A percentile compares a stretch with the other conserved stretches of the same genome.
phyloP scores from a whole-genome alignment of 208 protist species.

The Trypanosoma lewisi region DNA sequence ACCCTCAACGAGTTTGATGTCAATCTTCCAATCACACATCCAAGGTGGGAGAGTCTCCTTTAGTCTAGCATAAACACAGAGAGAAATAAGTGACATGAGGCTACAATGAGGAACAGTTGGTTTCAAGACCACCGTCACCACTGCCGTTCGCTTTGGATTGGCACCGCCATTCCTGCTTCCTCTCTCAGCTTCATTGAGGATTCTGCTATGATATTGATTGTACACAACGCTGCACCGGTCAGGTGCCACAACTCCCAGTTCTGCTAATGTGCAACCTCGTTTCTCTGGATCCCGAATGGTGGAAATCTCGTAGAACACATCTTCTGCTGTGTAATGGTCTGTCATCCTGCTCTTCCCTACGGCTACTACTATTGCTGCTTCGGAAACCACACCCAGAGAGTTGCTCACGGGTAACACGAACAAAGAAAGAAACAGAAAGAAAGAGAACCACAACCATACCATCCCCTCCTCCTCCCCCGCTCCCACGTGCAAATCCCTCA shows the following conservation, averaged over 20 bases:
- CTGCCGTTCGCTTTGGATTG: constrained; percentile 16
- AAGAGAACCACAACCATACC: too few relatives aligned
- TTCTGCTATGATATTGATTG: neutral
- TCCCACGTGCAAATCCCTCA: too few relatives aligned
- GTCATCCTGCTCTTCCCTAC: neutral
- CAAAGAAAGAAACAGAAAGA: constrained; percentile 19
- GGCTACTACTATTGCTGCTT: too few relatives aligned
- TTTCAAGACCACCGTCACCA: constrained; percentile 25
- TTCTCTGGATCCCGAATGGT: constrained; percentile 29
- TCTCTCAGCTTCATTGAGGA: neutral
- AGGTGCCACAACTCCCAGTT: constrained; percentile 26
- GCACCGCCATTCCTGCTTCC: neutral
- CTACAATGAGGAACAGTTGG: constrained; percentile 33
- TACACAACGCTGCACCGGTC: constrained; percentile 24
- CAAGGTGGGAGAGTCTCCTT: constrained; percentile 22
- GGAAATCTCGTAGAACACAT: constrained; percentile 31
- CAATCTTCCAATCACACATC: constrained; percentile 23
- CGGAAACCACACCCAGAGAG: too few relatives aligned
- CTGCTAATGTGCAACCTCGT: constrained; percentile 20
- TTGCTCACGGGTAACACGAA: neutral
- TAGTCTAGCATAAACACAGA: constrained; percentile 26
- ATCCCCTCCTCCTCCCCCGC: too few relatives aligned
- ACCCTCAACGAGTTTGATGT: constrained; percentile 26
- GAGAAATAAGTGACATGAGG: constrained; percentile 30
- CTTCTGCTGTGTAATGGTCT: constrained; percentile 22